Evolutionary conservation across 2,329 filamentous ascomycete species (phyloP), one percentile per base, ranked within the genome.

Genomic region (Neopestalotiopsis sp.): DNA sequence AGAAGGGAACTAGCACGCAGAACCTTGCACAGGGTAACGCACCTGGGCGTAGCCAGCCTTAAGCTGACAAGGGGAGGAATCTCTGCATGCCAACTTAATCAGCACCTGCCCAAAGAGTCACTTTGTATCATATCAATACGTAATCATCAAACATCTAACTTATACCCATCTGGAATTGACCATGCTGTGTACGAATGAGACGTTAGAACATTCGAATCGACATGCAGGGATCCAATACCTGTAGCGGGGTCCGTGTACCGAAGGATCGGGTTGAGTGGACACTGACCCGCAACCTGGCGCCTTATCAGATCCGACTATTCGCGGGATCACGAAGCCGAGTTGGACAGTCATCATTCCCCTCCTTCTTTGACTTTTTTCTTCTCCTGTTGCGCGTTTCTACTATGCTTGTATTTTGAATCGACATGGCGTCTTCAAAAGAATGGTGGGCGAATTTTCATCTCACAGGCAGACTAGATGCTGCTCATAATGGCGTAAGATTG

Each of bases 11-110:
- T 0, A 82, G 80, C 62, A 81, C 79, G 4, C 75, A 72, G 13
- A 81, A 82, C 5, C 62, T 82, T 28, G 76, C 77, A 17, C 71
- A 79, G 42, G 74, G 75, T 2, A 79, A 79, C 61, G 76, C 74
- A 30, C 68, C 76, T 14, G 76, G 78, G 1, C 72, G 78, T 38
- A 81, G 79, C 32, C 79, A 81, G 73, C 78, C 79, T 42, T 78
- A 68, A 62, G 40, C 13, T 32, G 53, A 30, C 17, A 0, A 30
- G 57, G 24, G 4, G 24, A 32, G 7, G 20, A 58, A 2, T 20
- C 3, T 5, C 2, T 7, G 13, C 13, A 10, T 9, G 7, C 13
- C 7, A 6, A 4, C 2, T 6, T 45, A 1, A 4, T 45, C 1
- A 45, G 13, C 4, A 45, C 17, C 0, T 45, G 0, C 42, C 13